phyloP scores from a whole-genome alignment of 1,284 basidiomycete species.

The Papiliotrema nemorosa region DNA sequence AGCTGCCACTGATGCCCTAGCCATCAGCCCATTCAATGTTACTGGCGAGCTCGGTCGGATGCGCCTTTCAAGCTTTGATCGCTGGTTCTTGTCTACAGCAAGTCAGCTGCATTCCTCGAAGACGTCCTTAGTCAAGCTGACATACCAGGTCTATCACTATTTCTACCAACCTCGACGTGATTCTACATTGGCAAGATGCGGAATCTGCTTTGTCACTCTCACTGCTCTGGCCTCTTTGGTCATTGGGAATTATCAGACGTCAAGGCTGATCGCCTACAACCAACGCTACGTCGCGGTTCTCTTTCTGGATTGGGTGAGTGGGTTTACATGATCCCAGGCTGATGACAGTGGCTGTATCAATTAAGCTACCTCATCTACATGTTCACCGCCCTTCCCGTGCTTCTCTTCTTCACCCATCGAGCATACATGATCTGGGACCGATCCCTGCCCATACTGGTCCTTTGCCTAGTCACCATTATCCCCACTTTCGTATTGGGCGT shows the following conservation, averaged over 20 bases:
- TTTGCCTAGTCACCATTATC: not conserved
- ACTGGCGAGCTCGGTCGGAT: not conserved
- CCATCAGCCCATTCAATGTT: not conserved
- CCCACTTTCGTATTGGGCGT: not conserved
- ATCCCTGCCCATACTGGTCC: not conserved
- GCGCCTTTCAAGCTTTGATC: slow-evolving; percentile 1
- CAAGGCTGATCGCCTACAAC: not conserved
- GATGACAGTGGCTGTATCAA: not conserved
- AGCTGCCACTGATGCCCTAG: not conserved
- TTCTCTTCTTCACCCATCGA: slow-evolving; percentile 7
- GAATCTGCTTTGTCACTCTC: not conserved
- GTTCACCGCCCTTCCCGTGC: not conserved
- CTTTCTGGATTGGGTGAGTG: slow-evolving; percentile 7
- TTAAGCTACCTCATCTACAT: slow-evolving; percentile 3
- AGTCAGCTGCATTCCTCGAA: not conserved
- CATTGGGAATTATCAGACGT: not conserved
- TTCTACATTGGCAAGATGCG: not conserved
- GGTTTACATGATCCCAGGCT: not conserved
- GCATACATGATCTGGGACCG: slow-evolving; percentile 8
- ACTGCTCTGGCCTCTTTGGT: not conserved
- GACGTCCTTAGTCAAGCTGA: not conserved
- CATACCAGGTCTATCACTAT: slow-evolving; percentile 2
- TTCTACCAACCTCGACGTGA: slow-evolving; percentile 8
- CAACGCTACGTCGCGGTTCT: not conserved
- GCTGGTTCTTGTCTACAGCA: not conserved